Conservation (phyloP, 352 stramenopile species). For the Pythium aquatile region DNA sequence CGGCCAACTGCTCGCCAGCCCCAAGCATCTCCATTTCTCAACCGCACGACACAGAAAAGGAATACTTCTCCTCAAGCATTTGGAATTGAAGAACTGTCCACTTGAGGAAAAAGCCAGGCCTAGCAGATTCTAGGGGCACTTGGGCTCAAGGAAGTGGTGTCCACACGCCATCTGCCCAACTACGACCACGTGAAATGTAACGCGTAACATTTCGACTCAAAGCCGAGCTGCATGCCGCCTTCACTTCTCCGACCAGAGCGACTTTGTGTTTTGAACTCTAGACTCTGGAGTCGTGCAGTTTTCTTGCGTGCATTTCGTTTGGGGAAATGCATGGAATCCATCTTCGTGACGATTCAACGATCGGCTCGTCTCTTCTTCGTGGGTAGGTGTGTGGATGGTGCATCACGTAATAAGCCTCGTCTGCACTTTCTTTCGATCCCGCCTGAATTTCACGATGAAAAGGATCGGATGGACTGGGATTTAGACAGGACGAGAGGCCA, state of each 20-base stretch:
- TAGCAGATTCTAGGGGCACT: slow-evolving; percentile 7
- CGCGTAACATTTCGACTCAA: too few species aligned
- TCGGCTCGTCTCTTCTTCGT: slow-evolving; percentile 20
- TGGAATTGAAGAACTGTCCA: slow-evolving; percentile 4
- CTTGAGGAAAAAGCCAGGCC: not conserved
- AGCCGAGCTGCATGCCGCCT: too few species aligned
- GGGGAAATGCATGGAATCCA: not conserved
- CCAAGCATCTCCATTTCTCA: not conserved
- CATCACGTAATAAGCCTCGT: not conserved
- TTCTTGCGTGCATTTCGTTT: too few species aligned
- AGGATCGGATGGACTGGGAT: not conserved
- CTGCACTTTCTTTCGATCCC: slow-evolving; percentile 22
- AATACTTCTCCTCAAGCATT: slow-evolving; percentile 6
- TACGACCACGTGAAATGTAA: not conserved
- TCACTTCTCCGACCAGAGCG: too few species aligned
- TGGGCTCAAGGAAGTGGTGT: not conserved
- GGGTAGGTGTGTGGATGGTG: slow-evolving; percentile 13
- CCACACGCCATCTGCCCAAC: not conserved
- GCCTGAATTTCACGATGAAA: not conserved
- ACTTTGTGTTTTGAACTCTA: too few species aligned
- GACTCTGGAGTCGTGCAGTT: too few species aligned
- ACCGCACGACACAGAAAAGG: slow-evolving; percentile 3
- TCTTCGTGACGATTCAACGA: not conserved
- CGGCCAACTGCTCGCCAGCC: not conserved
- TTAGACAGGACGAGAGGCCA: slow-evolving; percentile 26